Conservation (phyloP, 2,329 filamentous ascomycete genomes). For the Amauroascus niger region DNA sequence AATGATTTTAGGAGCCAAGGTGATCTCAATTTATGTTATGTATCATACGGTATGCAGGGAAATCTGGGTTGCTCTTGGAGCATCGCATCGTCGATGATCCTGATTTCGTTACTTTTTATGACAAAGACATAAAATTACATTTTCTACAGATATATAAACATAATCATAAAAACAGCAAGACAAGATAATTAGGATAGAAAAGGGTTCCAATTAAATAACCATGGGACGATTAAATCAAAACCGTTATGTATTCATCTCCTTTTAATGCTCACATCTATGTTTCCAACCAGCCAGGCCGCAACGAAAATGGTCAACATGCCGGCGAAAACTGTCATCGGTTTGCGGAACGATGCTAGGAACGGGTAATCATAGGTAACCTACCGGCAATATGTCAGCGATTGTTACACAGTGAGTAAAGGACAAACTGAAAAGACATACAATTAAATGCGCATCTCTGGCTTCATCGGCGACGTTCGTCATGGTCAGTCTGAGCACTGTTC, state of each 20-base stretch:
- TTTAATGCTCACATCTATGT: constrained; percentile 71
- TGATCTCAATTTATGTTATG: background rate
- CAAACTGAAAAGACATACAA: constrained; percentile 41
- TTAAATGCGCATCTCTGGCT: constrained; percentile 67
- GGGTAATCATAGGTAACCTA: constrained; percentile 76
- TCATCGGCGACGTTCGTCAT: constrained; percentile 86
- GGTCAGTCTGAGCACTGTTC: constrained; percentile 69
- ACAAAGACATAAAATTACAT: background rate
- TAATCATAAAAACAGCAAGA: no score
- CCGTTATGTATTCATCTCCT: constrained; percentile 34
- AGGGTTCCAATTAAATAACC: background rate
- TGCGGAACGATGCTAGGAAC: constrained; percentile 62
- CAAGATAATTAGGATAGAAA: background rate
- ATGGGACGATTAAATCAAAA: no score
- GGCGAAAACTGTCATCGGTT: constrained; percentile 71
- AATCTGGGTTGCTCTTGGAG: background rate
- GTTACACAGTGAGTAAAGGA: background rate
- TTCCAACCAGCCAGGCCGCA: constrained; percentile 63
- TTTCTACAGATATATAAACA: background rate
- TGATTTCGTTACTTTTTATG: background rate
- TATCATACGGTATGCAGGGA: background rate
- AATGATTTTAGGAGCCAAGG: background rate
- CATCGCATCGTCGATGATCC: background rate
- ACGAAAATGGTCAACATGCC: constrained; percentile 66
- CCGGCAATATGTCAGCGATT: constrained; percentile 3